These are phyloP conservation scores for Trichoderma lentiforme DNA, from an alignment of 2,329 filamentous ascomycete species.

Conservation along the genomic window DNA sequence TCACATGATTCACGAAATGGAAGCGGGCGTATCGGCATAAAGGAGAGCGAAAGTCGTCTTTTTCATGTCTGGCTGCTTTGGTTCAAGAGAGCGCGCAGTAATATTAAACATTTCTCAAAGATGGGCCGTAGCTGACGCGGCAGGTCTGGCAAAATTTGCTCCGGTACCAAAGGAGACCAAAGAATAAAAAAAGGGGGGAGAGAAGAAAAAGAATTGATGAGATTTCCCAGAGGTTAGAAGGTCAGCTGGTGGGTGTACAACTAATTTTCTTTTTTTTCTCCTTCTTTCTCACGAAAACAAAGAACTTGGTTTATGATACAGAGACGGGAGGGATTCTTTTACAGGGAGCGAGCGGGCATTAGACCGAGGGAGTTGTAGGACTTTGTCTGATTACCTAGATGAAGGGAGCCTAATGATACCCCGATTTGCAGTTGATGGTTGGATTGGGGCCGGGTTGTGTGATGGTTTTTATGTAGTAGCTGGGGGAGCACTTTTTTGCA, in stretches of 20 bases:
- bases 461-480: not conserved
- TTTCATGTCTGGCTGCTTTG: constrained; percentile 8
- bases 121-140: not conserved
- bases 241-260: constrained; percentile 11
- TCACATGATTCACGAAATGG: constrained; percentile 58
- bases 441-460: not conserved
- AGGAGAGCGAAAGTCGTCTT: constrained; percentile 12
- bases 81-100: not conserved
- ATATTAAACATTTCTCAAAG: not conserved
- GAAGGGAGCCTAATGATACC: constrained; percentile 40
- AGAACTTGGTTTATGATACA: constrained; percentile 17
- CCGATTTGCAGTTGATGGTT: constrained; percentile 25
- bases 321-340: constrained; percentile 2
- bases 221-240: not conserved
- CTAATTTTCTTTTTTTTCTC: constrained; percentile 8
- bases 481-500: not conserved
- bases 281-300: not conserved
- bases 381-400: constrained; percentile 23
- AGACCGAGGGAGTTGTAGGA: constrained; percentile 16
- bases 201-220: not conserved
- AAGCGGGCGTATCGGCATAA: constrained; percentile 7
- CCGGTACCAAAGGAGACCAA: not conserved
- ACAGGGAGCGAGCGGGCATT: constrained; percentile 2
- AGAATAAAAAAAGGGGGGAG: not conserved
- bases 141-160: not conserved